Evolutionary conservation across 257 asterid genomes (phyloP).

Genomic region (Scutellaria minor): DNA sequence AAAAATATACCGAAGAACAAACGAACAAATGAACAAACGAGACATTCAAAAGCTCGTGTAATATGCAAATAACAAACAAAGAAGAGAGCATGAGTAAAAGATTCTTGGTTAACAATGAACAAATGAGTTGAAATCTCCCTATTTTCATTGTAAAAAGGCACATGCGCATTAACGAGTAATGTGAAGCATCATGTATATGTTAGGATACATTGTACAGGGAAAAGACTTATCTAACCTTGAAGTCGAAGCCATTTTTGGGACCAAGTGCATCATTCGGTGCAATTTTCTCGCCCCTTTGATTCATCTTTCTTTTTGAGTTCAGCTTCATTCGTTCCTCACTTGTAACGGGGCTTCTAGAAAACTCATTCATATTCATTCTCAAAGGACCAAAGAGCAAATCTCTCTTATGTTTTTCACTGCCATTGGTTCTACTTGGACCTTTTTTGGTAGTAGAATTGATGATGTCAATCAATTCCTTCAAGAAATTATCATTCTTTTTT

Average conservation of each 20-base stretch:
- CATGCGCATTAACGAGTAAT: too few species aligned
- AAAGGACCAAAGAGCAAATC: conserved; percentile 25
- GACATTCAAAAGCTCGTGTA: neutral
- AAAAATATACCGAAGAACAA: neutral
- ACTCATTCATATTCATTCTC: conserved; percentile 7
- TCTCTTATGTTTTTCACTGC: conserved; percentile 20
- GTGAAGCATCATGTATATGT: too few species aligned
- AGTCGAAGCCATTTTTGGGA: conserved; percentile 19
- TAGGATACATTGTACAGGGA: neutral
- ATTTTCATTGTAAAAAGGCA: too few species aligned
- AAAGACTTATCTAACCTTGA: conserved; percentile 37
- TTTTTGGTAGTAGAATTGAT: neutral
- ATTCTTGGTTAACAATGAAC: too few species aligned
- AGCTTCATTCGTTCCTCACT: conserved; percentile 31
- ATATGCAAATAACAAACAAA: too few species aligned
- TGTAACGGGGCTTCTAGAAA: conserved; percentile 3
- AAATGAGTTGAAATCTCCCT: too few species aligned
- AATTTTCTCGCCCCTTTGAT: conserved; percentile 32
- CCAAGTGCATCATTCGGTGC: conserved; percentile 24
- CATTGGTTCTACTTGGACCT: too few species aligned
- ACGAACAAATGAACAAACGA: too few species aligned
- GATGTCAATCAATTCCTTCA: neutral
- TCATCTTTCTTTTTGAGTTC: neutral
- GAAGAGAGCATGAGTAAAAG: too few species aligned
- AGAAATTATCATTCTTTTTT: conserved; percentile 4